Evolutionary conservation across 2,329 filamentous ascomycete species (phyloP).

Genomic region (Didymella segeticola): DNA sequence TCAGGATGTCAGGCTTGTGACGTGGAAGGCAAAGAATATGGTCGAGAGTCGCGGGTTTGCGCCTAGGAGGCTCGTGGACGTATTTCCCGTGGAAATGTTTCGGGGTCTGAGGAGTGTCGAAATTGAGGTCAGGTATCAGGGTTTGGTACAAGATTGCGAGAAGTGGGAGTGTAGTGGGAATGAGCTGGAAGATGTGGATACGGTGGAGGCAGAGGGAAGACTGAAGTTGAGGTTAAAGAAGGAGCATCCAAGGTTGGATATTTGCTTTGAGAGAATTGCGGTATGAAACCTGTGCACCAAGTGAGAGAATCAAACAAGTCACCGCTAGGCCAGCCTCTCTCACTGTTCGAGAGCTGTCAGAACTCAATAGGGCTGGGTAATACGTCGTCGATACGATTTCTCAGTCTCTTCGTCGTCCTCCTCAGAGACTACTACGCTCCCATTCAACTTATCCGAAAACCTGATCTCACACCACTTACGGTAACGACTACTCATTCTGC

Average conservation of each 20-base stretch:
- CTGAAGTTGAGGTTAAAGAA: constrained; percentile 3
- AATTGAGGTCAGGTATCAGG: constrained; percentile 4
- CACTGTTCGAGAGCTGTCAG: background rate
- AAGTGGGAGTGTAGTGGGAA: constrained; percentile 6
- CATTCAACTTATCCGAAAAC: background rate
- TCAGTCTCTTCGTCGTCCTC: background rate
- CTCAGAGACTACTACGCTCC: background rate
- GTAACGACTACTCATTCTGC: background rate
- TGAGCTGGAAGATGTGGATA: constrained; percentile 10
- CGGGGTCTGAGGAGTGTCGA: background rate
- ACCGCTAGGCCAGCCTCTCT: background rate
- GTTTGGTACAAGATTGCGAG: background rate
- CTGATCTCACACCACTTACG: background rate
- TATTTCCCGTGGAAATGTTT: constrained; percentile 6
- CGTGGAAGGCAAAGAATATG: constrained; percentile 15
- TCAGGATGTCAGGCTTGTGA: background rate
- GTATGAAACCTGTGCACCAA: no score
- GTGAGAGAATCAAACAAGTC: background rate
- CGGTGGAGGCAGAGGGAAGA: constrained; percentile 6
- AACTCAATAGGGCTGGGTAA: background rate
- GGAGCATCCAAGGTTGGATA: background rate
- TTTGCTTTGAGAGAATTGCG: constrained; percentile 3
- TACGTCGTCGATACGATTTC: background rate
- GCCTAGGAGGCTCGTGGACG: constrained; percentile 7
- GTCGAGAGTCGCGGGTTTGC: constrained; percentile 9